A percentile compares a stretch with the other conserved stretches of the same genome.
These are phyloP conservation scores for Cryptococcus maquisensis DNA, from an alignment of 1,284 basidiomycete genomes.

Conservation along the genomic window DNA sequence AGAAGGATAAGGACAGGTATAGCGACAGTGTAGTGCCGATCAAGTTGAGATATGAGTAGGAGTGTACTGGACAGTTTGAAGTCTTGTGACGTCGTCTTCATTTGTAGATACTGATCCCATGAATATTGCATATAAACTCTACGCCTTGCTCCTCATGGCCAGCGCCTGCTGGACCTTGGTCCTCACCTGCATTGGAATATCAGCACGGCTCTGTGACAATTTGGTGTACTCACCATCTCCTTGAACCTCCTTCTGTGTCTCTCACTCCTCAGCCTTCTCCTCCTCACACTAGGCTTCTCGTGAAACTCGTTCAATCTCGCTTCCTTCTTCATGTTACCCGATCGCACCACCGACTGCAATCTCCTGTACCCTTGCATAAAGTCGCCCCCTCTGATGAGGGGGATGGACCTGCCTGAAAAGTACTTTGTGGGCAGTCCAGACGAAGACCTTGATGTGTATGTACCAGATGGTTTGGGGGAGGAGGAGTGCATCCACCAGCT, in stretches of 20 bases:
- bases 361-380: constrained; percentile 16
- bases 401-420: constrained; percentile 10
- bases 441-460: constrained; percentile 1
- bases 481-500: constrained; percentile 3
- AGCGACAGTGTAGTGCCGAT: constrained; percentile 9
- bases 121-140: not conserved
- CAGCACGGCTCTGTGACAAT: not conserved
- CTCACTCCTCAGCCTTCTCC: constrained; percentile 30
- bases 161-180: constrained; percentile 34
- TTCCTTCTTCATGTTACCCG: constrained; percentile 25
- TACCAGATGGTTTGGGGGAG: not conserved
- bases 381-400: constrained; percentile 9
- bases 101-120: not conserved
- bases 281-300: constrained; percentile 37
- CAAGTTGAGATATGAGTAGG: constrained; percentile 33
- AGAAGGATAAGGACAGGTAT: constrained; percentile 1
- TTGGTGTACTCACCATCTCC: constrained; percentile 34
- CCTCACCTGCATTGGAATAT: constrained; percentile 23
- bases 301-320: constrained; percentile 25
- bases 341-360: constrained; percentile 13
- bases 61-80: not conserved
- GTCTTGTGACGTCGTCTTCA: not conserved
- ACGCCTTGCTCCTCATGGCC: constrained; percentile 22
- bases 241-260: constrained; percentile 41
- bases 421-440: constrained; percentile 2